Conservation (phyloP, 352 stramenopile species). For the Globisporangium heterothallicum region DNA sequence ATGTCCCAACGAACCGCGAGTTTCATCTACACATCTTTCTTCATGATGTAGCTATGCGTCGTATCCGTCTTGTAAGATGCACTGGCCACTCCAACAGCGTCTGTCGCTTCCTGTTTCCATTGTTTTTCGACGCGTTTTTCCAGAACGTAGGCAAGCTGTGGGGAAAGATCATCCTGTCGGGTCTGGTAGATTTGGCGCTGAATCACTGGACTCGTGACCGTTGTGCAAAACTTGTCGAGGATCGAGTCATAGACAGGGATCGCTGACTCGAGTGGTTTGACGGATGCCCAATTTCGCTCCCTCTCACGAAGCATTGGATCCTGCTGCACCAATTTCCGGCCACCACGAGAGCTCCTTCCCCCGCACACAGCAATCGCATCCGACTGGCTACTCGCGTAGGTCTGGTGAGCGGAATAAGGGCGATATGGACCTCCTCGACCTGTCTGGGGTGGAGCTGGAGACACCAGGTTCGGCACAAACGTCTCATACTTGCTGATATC, state of each 20-base stretch:
- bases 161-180: constrained; percentile 47
- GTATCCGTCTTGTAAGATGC: constrained; percentile 39
- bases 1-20: not conserved
- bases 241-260: constrained; percentile 74
- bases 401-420: constrained; percentile 14
- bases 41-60: constrained; percentile 2
- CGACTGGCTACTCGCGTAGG: constrained; percentile 15
- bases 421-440: not conserved
- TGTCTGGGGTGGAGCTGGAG: not conserved
- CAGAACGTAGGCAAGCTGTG: constrained; percentile 64
- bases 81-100: constrained; percentile 33
- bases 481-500: constrained; percentile 60
- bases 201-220: constrained; percentile 63
- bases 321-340: constrained; percentile 24
- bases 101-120: constrained; percentile 27
- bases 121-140: constrained; percentile 63
- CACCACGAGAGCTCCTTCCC: constrained; percentile 3
- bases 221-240: constrained; percentile 73
- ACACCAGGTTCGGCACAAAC: constrained; percentile 33
- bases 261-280: constrained; percentile 35
- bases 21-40: not conserved
- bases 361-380: constrained; percentile 12
- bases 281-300: constrained; percentile 55
- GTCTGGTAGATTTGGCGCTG: constrained; percentile 77
- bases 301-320: constrained; percentile 19